Evolutionary conservation across 176 grass and related monocot genomes (phyloP).

Genomic region (Miscanthus lutarioriparius): DNA sequence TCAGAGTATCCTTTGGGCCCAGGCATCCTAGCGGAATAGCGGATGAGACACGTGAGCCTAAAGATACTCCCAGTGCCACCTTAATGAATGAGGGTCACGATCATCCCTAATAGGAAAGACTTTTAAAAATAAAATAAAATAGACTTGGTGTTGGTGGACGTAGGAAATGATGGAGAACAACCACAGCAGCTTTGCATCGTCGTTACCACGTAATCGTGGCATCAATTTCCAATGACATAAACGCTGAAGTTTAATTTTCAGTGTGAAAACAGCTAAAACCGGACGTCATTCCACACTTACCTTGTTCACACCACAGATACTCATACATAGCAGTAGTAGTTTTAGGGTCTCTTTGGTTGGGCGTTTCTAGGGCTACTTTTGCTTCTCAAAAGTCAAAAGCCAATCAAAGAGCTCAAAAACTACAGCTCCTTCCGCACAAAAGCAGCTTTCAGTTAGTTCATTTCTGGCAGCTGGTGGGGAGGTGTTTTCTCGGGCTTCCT

Average conservation of each 20-base stretch:
- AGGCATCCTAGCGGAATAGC: not conserved
- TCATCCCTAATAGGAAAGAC: not conserved
- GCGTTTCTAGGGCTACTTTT: no score
- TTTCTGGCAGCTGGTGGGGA: no score
- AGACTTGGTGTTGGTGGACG: not conserved
- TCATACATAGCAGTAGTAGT: not conserved
- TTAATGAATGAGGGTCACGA: not conserved
- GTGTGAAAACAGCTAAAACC: not conserved
- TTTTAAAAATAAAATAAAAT: not conserved
- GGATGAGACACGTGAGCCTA: not conserved
- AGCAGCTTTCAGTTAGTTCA: no score
- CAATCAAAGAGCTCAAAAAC: no score
- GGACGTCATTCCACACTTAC: not conserved
- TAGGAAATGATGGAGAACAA: not conserved
- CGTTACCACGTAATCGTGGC: conserved; percentile 11
- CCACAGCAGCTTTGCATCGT: not conserved
- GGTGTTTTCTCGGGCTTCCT: no score
- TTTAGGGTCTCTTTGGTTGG: no score
- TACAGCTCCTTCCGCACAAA: no score
- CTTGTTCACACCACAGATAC: not conserved
- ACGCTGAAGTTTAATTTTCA: not conserved
- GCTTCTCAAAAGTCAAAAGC: no score
- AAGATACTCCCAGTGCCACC: not conserved
- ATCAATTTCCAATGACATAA: not conserved
- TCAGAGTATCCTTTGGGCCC: no score